Evolutionary conservation across 2,329 filamentous ascomycete genomes (phyloP).

Genomic region (Colletotrichum paranaense): DNA sequence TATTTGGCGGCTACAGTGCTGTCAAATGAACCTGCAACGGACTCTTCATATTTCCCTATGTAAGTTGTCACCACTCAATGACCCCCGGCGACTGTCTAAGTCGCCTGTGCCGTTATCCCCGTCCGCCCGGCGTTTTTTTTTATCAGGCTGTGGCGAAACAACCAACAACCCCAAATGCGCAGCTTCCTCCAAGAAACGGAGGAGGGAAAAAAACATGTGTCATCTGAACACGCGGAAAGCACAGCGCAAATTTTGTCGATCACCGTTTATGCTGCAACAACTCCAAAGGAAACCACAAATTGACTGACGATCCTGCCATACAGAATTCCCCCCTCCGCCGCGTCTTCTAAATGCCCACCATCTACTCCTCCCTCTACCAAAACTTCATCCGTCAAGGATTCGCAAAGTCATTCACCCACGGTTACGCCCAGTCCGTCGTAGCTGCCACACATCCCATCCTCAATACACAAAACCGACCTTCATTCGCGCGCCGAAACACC

Average conservation of each 20-base stretch:
- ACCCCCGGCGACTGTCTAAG: neutral
- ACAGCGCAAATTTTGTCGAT: constrained; percentile 23
- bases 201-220: neutral
- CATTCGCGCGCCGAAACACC: constrained; percentile 69
- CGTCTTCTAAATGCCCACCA: constrained; percentile 89
- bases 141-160: constrained; percentile 16
- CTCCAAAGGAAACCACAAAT: constrained; percentile 1
- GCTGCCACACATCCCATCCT: constrained; percentile 86
- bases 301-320: constrained; percentile 43
- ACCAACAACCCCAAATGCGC: neutral
- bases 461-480: constrained; percentile 77
- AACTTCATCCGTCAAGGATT: constrained; percentile 97
- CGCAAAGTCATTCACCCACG: constrained; percentile 95
- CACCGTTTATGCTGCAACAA: neutral
- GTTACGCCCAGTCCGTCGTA: constrained; percentile 97
- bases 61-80: constrained; percentile 53
- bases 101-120: neutral
- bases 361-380: constrained; percentile 76
- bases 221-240: constrained; percentile 21
- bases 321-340: constrained; percentile 69
- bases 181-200: neutral
- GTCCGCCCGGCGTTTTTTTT: constrained; percentile 8
- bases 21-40: constrained; percentile 99
- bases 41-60: constrained; percentile 70
- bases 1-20: constrained; percentile 86